Conservation (phyloP, 2,329 filamentous ascomycete species). For the Elsinoe fawcettii region DNA sequence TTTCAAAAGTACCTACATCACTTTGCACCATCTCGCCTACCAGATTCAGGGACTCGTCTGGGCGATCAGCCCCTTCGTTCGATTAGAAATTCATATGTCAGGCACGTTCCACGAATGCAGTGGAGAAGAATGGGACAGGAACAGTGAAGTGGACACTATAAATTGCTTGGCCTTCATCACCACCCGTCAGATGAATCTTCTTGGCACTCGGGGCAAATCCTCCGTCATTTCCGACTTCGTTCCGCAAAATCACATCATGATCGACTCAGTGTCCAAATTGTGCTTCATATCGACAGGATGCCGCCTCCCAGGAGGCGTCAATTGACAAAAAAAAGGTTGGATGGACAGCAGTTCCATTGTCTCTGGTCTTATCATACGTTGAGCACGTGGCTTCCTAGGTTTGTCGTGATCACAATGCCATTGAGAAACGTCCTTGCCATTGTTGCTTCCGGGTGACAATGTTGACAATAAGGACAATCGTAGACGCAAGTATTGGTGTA, state of each 20-base stretch:
- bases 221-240: neutral
- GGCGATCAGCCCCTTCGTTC: neutral
- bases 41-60: neutral
- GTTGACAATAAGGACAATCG: no score
- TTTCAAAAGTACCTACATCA: neutral
- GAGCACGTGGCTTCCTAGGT: no score
- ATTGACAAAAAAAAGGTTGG: no score
- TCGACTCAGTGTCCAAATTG: neutral
- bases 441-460: no score
- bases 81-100: conserved; percentile 3
- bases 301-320: no score
- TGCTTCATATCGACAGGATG: no score
- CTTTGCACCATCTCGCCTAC: neutral
- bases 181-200: conserved; percentile 1
- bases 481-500: no score
- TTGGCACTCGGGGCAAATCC: neutral
- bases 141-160: conserved; percentile 2
- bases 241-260: neutral
- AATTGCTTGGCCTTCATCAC: conserved; percentile 5
- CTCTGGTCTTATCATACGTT: no score
- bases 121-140: neutral
- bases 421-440: no score
- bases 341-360: no score
- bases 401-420: no score
- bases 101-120: neutral